Conservation (phyloP, 352 stramenopile species). For the Globisporangium cystogenes region DNA sequence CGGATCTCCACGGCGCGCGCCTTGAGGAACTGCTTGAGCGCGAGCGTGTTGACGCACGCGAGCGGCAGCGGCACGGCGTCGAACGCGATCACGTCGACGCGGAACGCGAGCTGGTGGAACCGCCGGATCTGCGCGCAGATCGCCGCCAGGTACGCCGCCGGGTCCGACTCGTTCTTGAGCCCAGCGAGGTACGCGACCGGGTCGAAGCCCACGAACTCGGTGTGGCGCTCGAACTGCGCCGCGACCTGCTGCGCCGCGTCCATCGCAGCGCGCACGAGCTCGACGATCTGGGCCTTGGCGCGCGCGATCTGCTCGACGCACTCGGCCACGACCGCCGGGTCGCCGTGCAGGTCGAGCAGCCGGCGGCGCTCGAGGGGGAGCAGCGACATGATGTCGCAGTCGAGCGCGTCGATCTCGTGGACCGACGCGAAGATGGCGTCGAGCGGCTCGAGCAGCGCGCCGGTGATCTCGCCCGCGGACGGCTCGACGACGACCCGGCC, state of each 20-base stretch:
- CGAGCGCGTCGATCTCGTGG: conserved; percentile 78
- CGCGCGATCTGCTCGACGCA: conserved; percentile 36
- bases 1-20: conserved; percentile 61
- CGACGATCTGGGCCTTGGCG: conserved; percentile 49
- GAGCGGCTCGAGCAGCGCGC: conserved; percentile 70
- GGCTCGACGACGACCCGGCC: conserved; percentile 54
- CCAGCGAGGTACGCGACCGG: conserved; percentile 59
- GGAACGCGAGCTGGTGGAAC: conserved; percentile 66
- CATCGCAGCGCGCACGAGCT: conserved; percentile 62
- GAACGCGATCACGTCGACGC: conserved; percentile 62
- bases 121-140: conserved; percentile 65
- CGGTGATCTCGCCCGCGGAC: conserved; percentile 61
- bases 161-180: conserved; percentile 23
- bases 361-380: conserved; percentile 60
- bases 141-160: conserved; percentile 24
- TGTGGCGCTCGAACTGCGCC: conserved; percentile 70
- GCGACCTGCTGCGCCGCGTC: conserved; percentile 56
- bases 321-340: conserved; percentile 35
- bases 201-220: conserved; percentile 82
- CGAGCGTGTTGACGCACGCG: conserved; percentile 64
- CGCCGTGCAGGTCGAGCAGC: conserved; percentile 43
- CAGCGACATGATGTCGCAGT: conserved; percentile 89
- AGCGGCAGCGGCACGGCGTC: conserved; percentile 76
- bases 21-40: conserved; percentile 70
- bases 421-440: conserved; percentile 73